Conservation (phyloP, 768 basidiomycete genomes). For the Daedalea quercina region DNA sequence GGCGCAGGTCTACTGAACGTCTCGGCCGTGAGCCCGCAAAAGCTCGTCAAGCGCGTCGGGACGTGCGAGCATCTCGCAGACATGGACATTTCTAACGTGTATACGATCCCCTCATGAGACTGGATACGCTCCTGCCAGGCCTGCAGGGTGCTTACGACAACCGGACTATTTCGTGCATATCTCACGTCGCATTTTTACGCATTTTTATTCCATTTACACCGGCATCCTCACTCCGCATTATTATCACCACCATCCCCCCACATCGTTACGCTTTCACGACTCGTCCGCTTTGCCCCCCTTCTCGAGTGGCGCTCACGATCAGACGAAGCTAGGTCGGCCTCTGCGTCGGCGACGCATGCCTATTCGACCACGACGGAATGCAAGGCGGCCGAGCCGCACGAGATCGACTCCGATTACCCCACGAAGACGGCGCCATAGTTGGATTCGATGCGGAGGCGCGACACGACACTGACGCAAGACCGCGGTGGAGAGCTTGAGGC, state of each 20-base stretch:
- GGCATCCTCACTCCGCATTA: constrained; percentile 8
- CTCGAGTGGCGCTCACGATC: constrained; percentile 10
- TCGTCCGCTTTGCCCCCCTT: constrained; percentile 1
- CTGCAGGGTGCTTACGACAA: constrained; percentile 42
- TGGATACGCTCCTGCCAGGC: constrained; percentile 38
- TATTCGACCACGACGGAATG: constrained; percentile 20
- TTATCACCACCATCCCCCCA: constrained; percentile 6
- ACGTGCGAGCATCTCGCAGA: constrained; percentile 16
- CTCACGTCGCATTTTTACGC: constrained; percentile 17
- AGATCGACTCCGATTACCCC: constrained; percentile 7
- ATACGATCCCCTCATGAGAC: constrained; percentile 21
- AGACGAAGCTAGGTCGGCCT: constrained; percentile 14
- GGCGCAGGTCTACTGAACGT: constrained; percentile 27
- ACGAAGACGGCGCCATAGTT: constrained; percentile 46
- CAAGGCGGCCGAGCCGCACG: constrained; percentile 51
- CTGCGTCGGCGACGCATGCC: constrained; percentile 20
- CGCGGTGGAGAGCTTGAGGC: constrained; percentile 47
- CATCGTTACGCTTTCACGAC: constrained; percentile 7
- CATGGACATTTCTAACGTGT: constrained; percentile 23
- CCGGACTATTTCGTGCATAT: constrained; percentile 33
- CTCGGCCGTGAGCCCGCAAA: constrained; percentile 14
- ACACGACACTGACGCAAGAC: constrained; percentile 41
- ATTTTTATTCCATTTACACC: constrained; percentile 26
- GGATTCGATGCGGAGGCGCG: constrained; percentile 42
- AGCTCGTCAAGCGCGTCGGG: constrained; percentile 20